These are phyloP conservation scores for Fusarium haematococcum DNA, from an alignment of 2,329 filamentous ascomycete genomes.

Conservation along the genomic window DNA sequence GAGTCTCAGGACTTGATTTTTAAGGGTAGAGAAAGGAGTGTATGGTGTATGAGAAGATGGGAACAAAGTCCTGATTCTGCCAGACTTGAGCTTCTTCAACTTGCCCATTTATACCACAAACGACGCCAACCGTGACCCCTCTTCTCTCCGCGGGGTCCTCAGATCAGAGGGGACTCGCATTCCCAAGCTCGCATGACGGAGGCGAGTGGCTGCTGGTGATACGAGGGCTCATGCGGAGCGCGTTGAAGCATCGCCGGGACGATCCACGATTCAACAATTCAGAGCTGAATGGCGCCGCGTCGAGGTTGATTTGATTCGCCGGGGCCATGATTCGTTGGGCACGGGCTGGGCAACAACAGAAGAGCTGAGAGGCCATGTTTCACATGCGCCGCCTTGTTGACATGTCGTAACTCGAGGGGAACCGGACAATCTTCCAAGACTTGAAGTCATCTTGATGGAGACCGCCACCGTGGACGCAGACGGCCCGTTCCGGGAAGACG, in stretches of 20 bases:
- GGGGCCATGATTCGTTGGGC: not conserved
- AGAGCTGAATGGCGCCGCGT: not conserved
- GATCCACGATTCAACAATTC: not conserved
- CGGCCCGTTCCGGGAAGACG: constrained; percentile 32
- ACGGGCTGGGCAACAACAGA: constrained; percentile 1
- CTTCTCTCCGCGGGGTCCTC: not conserved
- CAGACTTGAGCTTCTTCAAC: not conserved
- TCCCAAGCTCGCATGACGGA: not conserved
- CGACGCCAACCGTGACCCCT: not conserved
- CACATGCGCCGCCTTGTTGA: not conserved
- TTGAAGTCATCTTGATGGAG: not conserved
- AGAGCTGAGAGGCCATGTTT: constrained; percentile 20
- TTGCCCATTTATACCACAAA: constrained; percentile 24
- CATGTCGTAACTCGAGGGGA: not conserved
- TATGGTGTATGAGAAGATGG: not conserved
- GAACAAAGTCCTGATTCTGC: not conserved
- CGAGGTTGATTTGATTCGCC: constrained; percentile 8
- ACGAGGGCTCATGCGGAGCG: not conserved
- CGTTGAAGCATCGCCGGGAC: not conserved
- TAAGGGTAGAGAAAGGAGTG: not conserved
- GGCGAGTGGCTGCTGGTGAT: constrained; percentile 18
- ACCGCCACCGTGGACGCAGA: constrained; percentile 7
- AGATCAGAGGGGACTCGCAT: not conserved
- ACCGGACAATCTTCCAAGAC: not conserved
- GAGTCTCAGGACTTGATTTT: not conserved